Evolutionary conservation across 306 rosid species (phyloP).

Genomic region (Psophocarpus tetragonolobus): DNA sequence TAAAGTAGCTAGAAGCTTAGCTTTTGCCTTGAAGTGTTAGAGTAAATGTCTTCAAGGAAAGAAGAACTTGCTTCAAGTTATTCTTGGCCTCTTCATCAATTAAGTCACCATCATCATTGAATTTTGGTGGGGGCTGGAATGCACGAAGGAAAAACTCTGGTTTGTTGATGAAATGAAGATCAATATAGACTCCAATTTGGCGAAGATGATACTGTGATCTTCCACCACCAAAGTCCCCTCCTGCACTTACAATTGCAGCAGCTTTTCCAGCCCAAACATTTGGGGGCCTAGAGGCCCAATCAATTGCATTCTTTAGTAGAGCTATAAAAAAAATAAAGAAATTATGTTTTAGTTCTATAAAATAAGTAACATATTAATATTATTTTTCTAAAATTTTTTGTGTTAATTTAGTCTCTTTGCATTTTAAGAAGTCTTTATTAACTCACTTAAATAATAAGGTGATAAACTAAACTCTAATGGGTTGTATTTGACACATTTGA

Average conservation of each 20-base stretch:
- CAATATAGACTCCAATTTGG: constrained; percentile 70
- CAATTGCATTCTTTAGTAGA: constrained; percentile 77
- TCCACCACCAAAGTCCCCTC: constrained; percentile 65
- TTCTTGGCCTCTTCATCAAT: constrained; percentile 49
- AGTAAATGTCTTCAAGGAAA: constrained; percentile 49
- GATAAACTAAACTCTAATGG: no score
- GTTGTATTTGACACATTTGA: no score
- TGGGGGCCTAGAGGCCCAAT: constrained; percentile 83
- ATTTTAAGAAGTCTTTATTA: no score
- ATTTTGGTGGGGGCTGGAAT: constrained; percentile 61
- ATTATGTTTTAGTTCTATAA: no score
- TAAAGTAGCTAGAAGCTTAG: neutral
- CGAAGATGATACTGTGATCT: constrained; percentile 76
- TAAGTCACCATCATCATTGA: constrained; percentile 58
- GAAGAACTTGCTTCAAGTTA: constrained; percentile 51
- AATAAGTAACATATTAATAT: no score
- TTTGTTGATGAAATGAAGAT: constrained; percentile 83
- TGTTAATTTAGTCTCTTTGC: no score
- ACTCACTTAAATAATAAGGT: no score
- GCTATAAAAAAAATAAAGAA: no score
- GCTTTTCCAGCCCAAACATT: constrained; percentile 77
- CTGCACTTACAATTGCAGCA: constrained; percentile 69
- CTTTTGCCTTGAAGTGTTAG: constrained; percentile 44
- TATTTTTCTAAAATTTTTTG: no score
- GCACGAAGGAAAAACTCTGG: constrained; percentile 67